phyloP scores from a whole-genome alignment of 169 alveolate species.

The Plasmodium knowlesi region DNA sequence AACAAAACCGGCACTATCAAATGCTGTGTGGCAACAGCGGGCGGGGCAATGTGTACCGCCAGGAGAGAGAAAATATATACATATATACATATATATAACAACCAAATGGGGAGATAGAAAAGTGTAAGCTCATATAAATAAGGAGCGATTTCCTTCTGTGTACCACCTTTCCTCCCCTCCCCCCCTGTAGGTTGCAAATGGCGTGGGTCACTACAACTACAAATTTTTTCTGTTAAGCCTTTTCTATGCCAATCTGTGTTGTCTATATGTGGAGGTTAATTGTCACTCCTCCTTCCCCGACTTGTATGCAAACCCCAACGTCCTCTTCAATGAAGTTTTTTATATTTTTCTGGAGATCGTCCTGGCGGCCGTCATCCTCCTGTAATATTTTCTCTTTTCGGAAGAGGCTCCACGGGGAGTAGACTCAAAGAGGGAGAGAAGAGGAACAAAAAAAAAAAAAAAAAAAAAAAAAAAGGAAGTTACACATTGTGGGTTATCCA shows the following conservation, averaged over 20 bases:
- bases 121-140: neutral
- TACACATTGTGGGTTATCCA: neutral
- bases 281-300: constrained; percentile 47
- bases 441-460: neutral
- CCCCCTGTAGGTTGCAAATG: constrained; percentile 72
- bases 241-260: constrained; percentile 35
- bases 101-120: neutral
- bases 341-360: constrained; percentile 49
- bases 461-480: too few relatives aligned
- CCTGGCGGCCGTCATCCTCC: constrained; percentile 23
- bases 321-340: constrained; percentile 55
- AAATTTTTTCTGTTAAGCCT: constrained; percentile 61
- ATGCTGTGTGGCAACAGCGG: neutral
- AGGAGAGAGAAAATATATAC: too few relatives aligned
- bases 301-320: constrained; percentile 45
- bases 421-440: neutral
- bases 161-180: neutral
- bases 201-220: constrained; percentile 73
- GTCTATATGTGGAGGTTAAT: constrained; percentile 33
- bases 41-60: neutral
- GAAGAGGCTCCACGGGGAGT: neutral
- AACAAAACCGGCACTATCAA: neutral
- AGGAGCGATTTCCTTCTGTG: neutral
- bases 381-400: neutral
- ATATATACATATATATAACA: too few relatives aligned